Percentiles rank a stretch among this genome's conserved stretches.
Evolutionary conservation across 805 yeast genomes (phyloP).

Genomic region (Nakazawaea wickerhamii): DNA sequence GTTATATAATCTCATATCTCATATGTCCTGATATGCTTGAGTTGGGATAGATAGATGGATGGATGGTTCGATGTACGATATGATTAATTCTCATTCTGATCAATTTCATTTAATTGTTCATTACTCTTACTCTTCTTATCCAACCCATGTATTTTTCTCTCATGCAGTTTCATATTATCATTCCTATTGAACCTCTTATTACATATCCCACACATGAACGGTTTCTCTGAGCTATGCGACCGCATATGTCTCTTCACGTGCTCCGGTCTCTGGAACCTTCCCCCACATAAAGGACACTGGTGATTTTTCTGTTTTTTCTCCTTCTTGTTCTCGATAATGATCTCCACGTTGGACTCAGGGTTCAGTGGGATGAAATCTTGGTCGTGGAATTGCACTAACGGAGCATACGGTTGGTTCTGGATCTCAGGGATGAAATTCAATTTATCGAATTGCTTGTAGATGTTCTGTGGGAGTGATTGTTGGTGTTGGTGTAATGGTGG

Average conservation of each 20-base stretch:
- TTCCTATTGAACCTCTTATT: slow-evolving; percentile 53
- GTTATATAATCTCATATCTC: too few species aligned
- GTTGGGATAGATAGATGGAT: too few species aligned
- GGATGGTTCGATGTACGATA: too few species aligned
- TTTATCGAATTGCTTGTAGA: slow-evolving; percentile 9
- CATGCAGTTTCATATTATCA: slow-evolving; percentile 55
- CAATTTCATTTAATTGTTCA: neutral
- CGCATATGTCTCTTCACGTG: slow-evolving; percentile 64
- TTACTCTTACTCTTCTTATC: slow-evolving; percentile 1
- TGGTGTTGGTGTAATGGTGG: slow-evolving; percentile 4
- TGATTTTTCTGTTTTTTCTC: slow-evolving; percentile 50
- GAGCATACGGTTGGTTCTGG: slow-evolving; percentile 11
- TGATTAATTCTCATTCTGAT: too few species aligned
- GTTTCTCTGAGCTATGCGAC: slow-evolving; percentile 53
- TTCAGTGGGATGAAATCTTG: neutral
- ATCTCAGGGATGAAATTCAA: slow-evolving; percentile 11
- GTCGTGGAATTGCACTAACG: slow-evolving; percentile 6
- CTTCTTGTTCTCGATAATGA: slow-evolving; percentile 16
- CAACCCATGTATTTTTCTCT: slow-evolving; percentile 49
- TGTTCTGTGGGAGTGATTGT: slow-evolving; percentile 8
- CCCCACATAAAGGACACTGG: slow-evolving; percentile 58
- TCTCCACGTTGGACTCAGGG: slow-evolving; percentile 10
- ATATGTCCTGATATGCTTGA: too few species aligned
- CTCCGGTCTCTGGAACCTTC: slow-evolving; percentile 63
- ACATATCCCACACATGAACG: slow-evolving; percentile 48